Conservation (phyloP, 1,284 basidiomycete species). For the Naganishia liquefaciens region DNA sequence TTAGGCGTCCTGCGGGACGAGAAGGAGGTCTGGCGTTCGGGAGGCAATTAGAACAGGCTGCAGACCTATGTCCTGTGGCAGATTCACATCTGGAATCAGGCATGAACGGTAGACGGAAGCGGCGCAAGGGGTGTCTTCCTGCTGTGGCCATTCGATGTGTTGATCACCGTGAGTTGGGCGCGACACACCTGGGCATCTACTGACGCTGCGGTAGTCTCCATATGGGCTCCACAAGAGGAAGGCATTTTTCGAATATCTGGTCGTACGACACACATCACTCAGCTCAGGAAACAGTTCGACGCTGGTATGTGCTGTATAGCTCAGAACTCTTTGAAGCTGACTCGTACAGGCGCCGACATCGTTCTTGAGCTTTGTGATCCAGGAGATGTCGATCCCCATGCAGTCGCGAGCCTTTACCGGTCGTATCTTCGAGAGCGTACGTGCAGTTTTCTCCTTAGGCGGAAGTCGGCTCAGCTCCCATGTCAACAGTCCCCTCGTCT, state of each 20-base stretch:
- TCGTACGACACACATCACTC: conserved; percentile 63
- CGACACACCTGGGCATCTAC: neutral
- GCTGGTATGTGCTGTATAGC: conserved; percentile 59
- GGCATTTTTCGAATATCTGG: conserved; percentile 55
- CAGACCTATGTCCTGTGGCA: conserved; percentile 16
- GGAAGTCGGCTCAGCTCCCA: neutral
- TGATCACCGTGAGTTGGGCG: conserved; percentile 48
- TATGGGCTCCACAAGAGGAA: conserved; percentile 54
- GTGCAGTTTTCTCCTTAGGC: conserved; percentile 35
- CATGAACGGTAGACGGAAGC: conserved; percentile 3
- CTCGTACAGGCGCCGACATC: conserved; percentile 69
- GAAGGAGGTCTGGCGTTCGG: conserved; percentile 28
- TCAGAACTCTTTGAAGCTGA: conserved; percentile 24
- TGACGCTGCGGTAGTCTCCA: conserved; percentile 41
- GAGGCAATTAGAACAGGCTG: conserved; percentile 14
- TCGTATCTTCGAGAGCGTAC: conserved; percentile 57
- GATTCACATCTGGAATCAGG: neutral
- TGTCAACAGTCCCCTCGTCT: conserved; percentile 69
- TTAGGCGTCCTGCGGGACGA: conserved; percentile 9
- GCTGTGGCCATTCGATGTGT: conserved; percentile 50
- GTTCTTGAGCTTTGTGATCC: conserved; percentile 73
- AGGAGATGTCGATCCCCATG: conserved; percentile 84
- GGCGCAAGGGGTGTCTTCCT: conserved; percentile 42
- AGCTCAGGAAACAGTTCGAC: conserved; percentile 78
- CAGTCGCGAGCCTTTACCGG: conserved; percentile 72